Conservation (phyloP, 2,329 filamentous ascomycete genomes). For the Neofusicoccum umdonicola region DNA sequence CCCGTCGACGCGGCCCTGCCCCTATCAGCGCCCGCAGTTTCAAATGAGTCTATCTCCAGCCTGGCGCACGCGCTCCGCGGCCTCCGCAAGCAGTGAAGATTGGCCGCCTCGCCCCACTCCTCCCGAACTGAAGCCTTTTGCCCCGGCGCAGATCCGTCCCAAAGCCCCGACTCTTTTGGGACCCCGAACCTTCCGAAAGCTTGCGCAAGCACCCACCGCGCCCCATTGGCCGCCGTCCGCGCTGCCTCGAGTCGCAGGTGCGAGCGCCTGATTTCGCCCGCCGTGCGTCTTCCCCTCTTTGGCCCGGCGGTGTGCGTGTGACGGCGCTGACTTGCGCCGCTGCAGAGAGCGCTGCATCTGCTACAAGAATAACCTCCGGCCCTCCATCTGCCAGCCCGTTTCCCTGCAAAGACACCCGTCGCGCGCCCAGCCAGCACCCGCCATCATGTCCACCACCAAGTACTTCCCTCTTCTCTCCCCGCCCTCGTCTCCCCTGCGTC, state of each 20-base stretch:
- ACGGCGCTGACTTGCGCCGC: neutral
- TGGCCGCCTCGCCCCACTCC: neutral
- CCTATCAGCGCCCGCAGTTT: neutral
- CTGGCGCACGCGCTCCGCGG: neutral
- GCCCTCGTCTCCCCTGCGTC: neutral
- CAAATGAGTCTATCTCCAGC: neutral
- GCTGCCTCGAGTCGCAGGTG: neutral
- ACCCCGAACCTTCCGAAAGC: neutral
- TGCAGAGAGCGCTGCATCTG: neutral
- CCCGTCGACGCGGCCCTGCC: neutral
- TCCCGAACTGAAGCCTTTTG: slow-evolving; percentile 2
- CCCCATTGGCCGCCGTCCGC: neutral
- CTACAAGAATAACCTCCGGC: neutral
- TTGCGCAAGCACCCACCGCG: neutral
- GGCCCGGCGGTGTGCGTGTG: neutral
- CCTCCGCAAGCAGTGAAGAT: neutral
- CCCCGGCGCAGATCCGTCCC: neutral
- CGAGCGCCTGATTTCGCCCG: neutral
- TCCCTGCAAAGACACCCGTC: neutral
- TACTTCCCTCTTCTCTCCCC: neutral
- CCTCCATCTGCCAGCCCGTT: neutral
- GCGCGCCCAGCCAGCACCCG: no score
- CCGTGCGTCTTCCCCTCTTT: neutral
- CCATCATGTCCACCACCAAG: neutral
- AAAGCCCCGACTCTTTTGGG: neutral